phyloP scores from a whole-genome alignment of 495 filamentous ascomycete species.

The Podospora pseudocomata region DNA sequence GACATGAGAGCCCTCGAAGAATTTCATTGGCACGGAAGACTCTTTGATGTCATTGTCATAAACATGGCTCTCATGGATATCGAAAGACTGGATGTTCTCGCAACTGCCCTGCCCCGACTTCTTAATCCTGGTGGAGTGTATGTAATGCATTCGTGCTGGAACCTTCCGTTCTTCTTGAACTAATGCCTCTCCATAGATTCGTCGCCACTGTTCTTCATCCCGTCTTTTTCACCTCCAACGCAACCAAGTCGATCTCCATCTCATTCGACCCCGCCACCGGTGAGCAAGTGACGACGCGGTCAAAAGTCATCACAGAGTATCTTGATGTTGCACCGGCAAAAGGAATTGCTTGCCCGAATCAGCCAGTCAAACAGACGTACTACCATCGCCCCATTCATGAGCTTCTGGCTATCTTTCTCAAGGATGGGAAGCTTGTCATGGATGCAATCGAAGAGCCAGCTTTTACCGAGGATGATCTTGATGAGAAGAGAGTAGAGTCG shows the following conservation, averaged over 20 bases:
- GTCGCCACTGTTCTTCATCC: slow-evolving; percentile 44
- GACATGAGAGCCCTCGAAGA: slow-evolving; percentile 24
- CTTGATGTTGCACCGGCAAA: slow-evolving; percentile 34
- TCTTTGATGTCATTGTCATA: slow-evolving; percentile 35
- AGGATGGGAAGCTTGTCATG: slow-evolving; percentile 33
- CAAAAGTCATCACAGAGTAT: slow-evolving; percentile 34
- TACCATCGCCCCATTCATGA: slow-evolving; percentile 44
- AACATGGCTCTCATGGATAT: slow-evolving; percentile 50
- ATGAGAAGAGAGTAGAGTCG: slow-evolving; percentile 25
- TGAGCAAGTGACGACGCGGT: slow-evolving; percentile 25
- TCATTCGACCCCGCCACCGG: slow-evolving; percentile 22
- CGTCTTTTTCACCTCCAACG: slow-evolving; percentile 42
- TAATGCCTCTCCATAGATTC: slow-evolving; percentile 28
- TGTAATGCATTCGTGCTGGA: slow-evolving; percentile 11
- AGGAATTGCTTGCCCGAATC: slow-evolving; percentile 32
- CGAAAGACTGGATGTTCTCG: slow-evolving; percentile 34
- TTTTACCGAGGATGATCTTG: slow-evolving; percentile 28
- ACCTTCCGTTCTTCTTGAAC: background rate
- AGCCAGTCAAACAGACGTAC: slow-evolving; percentile 35
- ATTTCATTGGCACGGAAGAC: slow-evolving; percentile 9
- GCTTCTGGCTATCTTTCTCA: slow-evolving; percentile 39
- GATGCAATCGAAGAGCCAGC: slow-evolving; percentile 44
- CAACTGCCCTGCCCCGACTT: slow-evolving; percentile 31
- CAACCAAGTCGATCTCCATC: slow-evolving; percentile 30
- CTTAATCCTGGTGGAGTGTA: slow-evolving; percentile 39